These are phyloP conservation scores for Verticillium klebahnii DNA, from an alignment of 2,329 filamentous ascomycete genomes.

Conservation along the genomic window DNA sequence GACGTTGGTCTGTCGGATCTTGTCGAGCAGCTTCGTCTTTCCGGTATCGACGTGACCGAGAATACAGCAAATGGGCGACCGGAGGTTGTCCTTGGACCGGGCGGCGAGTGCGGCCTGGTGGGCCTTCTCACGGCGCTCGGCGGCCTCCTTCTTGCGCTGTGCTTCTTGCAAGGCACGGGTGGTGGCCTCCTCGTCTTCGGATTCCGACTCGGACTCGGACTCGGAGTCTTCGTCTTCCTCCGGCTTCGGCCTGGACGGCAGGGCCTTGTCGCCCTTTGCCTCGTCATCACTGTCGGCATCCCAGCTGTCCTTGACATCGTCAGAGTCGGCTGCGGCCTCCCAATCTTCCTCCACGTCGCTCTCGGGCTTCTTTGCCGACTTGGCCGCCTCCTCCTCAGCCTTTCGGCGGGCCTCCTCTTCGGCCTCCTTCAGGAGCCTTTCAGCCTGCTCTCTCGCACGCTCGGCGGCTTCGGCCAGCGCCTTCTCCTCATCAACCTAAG, in stretches of 20 bases:
- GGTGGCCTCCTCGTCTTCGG: slow-evolving; percentile 69
- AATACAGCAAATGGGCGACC: slow-evolving; percentile 99
- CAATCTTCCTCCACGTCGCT: slow-evolving; percentile 76
- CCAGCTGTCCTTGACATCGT: slow-evolving; percentile 90
- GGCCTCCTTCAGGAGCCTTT: slow-evolving; percentile 58
- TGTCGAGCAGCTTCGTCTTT: slow-evolving; percentile 98
- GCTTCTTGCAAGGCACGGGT: slow-evolving; percentile 53
- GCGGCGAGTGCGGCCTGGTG: slow-evolving; percentile 90
- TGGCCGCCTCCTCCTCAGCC: slow-evolving; percentile 51
- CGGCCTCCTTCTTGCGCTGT: slow-evolving; percentile 81
- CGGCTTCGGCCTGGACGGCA: slow-evolving; percentile 19
- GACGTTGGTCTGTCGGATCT: slow-evolving; percentile 96
- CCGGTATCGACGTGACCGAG: slow-evolving; percentile 99
- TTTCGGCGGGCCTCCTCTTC: slow-evolving; percentile 54
- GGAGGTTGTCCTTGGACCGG: slow-evolving; percentile 87
- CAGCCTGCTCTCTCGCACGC: slow-evolving; percentile 63
- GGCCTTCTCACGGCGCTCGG: slow-evolving; percentile 81
- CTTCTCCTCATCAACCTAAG: slow-evolving; percentile 69
- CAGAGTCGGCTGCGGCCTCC: slow-evolving; percentile 75
- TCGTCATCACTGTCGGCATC: slow-evolving; percentile 81
- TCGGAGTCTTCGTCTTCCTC: slow-evolving; percentile 15
- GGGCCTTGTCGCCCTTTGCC: slow-evolving; percentile 27
- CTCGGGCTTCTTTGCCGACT: slow-evolving; percentile 48
- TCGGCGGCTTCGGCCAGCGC: slow-evolving; percentile 74
- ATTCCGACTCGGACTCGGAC: slow-evolving; percentile 60